Evolutionary conservation across 345 rosid genomes (phyloP).

Genomic region (Excoecaria agallocha): DNA sequence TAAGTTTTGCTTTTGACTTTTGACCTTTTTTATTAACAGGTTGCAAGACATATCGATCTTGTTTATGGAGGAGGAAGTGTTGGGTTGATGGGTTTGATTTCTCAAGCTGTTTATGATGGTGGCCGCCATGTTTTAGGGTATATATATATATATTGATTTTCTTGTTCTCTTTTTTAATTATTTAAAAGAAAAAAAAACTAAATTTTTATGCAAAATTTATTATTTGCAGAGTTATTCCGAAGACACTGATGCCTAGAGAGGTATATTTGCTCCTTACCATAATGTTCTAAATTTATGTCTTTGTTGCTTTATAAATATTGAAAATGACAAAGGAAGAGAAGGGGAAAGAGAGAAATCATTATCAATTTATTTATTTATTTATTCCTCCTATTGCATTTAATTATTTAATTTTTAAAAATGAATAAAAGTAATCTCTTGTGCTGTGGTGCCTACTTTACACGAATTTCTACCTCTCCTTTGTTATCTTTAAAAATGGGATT

Average conservation of each 20-base stretch:
- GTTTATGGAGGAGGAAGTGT: conserved; percentile 97
- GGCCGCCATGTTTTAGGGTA: conserved; percentile 94
- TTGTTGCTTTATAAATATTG: background rate
- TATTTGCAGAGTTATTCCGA: conserved; percentile 31
- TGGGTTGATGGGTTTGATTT: conserved; percentile 87
- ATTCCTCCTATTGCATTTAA: background rate
- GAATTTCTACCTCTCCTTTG: conserved; percentile 57
- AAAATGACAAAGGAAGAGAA: background rate
- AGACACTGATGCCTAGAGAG: conserved; percentile 41
- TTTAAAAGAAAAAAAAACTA: too few species aligned
- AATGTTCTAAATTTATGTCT: background rate
- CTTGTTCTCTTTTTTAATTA: background rate
- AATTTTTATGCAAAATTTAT: conserved; percentile 34
- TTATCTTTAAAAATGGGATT: conserved; percentile 49
- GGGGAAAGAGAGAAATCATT: background rate
- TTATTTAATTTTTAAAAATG: background rate
- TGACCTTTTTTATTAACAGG: conserved; percentile 33
- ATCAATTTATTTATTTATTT: background rate
- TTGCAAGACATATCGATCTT: conserved; percentile 76
- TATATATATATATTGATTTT: background rate
- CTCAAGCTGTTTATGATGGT: conserved; percentile 77
- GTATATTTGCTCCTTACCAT: conserved; percentile 22
- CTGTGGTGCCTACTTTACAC: conserved; percentile 32
- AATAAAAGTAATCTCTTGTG: conserved; percentile 11
- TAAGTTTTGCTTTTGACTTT: background rate